phyloP scores from a whole-genome alignment of 495 filamentous ascomycete species.

The Penicillium silybi region DNA sequence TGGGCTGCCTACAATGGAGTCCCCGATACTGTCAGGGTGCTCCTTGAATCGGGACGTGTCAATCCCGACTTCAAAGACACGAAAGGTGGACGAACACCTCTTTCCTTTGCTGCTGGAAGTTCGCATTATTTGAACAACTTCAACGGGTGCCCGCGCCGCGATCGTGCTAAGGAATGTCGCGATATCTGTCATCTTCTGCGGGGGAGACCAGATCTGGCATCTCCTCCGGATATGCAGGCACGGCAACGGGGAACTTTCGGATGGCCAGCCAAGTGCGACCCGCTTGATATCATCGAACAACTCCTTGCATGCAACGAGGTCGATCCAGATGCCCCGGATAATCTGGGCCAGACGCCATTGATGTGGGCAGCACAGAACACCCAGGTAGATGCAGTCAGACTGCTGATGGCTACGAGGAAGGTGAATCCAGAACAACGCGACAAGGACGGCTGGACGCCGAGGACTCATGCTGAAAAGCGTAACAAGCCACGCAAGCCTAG shows the following conservation, averaged over 20 bases:
- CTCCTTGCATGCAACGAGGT: background rate
- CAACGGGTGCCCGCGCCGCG: background rate
- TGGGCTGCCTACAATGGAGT: background rate
- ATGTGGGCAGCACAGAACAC: background rate
- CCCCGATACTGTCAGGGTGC: background rate
- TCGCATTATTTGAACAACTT: background rate
- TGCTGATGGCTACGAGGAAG: background rate
- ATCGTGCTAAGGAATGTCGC: background rate
- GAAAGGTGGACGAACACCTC: background rate
- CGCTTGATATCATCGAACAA: background rate
- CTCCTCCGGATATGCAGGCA: background rate
- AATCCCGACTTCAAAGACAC: background rate
- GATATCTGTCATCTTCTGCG: background rate
- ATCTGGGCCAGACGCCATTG: background rate
- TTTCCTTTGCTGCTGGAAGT: background rate
- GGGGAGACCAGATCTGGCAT: background rate
- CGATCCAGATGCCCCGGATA: constrained; percentile 1
- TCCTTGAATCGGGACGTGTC: background rate
- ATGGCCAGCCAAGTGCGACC: background rate
- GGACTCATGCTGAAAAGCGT: background rate
- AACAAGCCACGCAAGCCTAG: background rate
- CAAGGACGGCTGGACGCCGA: constrained; percentile 1
- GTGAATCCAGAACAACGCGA: background rate
- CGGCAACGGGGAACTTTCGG: no score
- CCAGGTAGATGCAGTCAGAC: background rate